Base-by-base conservation (phyloP, 2,329 filamentous ascomycete genomes). In the Fusarium oligoseptatum region DNA sequence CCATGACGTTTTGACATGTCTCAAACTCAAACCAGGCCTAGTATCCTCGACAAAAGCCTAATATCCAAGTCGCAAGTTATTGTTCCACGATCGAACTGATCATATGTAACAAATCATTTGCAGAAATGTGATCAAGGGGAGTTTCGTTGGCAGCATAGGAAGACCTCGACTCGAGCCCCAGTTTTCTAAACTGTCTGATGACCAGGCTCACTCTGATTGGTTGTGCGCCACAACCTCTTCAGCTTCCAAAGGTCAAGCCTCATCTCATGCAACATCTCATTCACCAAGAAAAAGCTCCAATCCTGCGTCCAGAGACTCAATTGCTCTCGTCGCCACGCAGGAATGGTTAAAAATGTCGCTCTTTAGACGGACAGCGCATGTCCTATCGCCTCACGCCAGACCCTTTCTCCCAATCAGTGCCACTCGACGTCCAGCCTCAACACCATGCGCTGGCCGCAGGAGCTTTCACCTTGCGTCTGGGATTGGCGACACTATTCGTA, bases 401-500 rank as follows among this genome's bases (percentile, higher is more conserved):
- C 63, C 69, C 5, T 70, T 20, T 50, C 68, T 70, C 55, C 52
- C 60, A 41, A 24, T 61, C 22, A 62, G 63, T 24, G 17, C 64
- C 20, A 15, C 66, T 22, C 72, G 60, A 50, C 66, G 61, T 10
- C 43, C 66, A 58, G 41, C 67, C 11, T 41, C 67, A 36, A 66
- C 63, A 41, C 62, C 58, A 69, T 75, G 67, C 63, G 50, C 60
- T 45, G 29, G 61, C 65, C 75, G 76, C 17, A 80, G 80, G 57
- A 73, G 65, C 41, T 82, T 86, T 66, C 83, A 84, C 61, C 72
- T 84, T 65, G 75, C 78, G 57, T 74, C 80, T 43, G 68, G 78
- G 34, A 68, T 83, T 22, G 79, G 77, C 10, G 79, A 82, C n/a
- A 76, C 77, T 43, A 78, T 88, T 63, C 77, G 84, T 29, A 74